These are phyloP conservation scores for Kwoniella shivajii DNA, from an alignment of 1,284 basidiomycete species.

Conservation along the genomic window DNA sequence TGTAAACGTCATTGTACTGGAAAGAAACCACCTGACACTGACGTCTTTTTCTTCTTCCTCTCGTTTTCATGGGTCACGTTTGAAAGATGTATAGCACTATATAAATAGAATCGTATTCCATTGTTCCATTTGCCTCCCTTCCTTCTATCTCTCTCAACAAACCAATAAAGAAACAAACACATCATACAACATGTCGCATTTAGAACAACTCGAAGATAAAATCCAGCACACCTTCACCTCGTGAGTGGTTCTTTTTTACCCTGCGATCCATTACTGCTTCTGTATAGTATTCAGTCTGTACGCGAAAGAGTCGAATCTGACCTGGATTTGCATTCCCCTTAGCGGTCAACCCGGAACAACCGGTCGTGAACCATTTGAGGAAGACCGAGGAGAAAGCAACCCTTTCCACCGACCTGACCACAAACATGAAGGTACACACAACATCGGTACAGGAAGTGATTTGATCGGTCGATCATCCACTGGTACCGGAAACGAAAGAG, in stretches of 20 bases:
- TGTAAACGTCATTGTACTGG: not conserved
- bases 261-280: too few relatives aligned
- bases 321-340: not conserved
- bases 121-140: not conserved
- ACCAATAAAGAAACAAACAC: conserved; percentile 1
- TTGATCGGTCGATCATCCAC: conserved; percentile 6
- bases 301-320: not conserved
- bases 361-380: conserved; percentile 39
- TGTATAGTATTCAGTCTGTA: too few relatives aligned
- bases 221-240: conserved; percentile 14
- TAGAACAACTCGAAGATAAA: conserved; percentile 5
- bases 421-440: not conserved
- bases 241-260: conserved; percentile 5
- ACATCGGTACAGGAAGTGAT: conserved; percentile 8
- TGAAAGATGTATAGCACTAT: too few relatives aligned
- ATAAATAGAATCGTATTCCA: conserved; percentile 1
- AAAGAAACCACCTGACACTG: not conserved
- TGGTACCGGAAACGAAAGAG: conserved; percentile 10
- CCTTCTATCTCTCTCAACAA: not conserved
- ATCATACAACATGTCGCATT: conserved; percentile 9
- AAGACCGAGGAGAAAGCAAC: conserved; percentile 10
- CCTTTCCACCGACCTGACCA: conserved; percentile 5
- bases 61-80: too few relatives aligned
- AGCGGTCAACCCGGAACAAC: conserved; percentile 37
- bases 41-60: not conserved